Evolutionary conservation across 129 eudicot species (phyloP).

Genomic region (Calendula officinalis): DNA sequence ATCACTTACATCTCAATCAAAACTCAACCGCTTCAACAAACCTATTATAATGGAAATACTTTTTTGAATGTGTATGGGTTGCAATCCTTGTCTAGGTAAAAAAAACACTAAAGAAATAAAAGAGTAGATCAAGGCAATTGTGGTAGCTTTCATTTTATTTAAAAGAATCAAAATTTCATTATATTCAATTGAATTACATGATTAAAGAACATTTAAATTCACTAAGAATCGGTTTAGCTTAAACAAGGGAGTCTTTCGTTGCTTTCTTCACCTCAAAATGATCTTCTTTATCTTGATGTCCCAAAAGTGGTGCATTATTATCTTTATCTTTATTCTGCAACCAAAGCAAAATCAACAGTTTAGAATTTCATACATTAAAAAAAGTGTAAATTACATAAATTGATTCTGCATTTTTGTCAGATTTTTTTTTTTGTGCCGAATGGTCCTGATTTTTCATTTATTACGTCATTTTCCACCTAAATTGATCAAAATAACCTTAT

Average conservation of each 20-base stretch:
- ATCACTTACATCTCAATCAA: no score
- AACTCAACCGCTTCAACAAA: no score
- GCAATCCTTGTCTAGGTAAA: no score
- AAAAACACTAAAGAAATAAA: neutral
- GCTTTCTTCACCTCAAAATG: slow-evolving; percentile 46
- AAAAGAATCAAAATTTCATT: slow-evolving; percentile 36
- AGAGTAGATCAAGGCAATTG: slow-evolving; percentile 6
- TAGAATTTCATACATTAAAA: no score
- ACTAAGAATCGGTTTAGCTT: slow-evolving; percentile 31
- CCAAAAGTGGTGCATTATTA: slow-evolving; percentile 50
- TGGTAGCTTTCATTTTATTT: slow-evolving; percentile 7
- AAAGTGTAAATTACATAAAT: no score
- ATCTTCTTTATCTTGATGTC: slow-evolving; percentile 50
- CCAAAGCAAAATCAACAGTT: neutral
- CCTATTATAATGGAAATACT: no score
- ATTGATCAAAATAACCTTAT: no score
- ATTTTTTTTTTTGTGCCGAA: no score
- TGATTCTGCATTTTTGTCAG: no score
- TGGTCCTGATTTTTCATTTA: no score
- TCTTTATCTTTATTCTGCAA: slow-evolving; percentile 70
- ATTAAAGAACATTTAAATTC: slow-evolving; percentile 15
- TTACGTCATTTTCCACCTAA: no score
- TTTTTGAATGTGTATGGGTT: no score
- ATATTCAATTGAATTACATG: slow-evolving; percentile 28
- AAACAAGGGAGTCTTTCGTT: slow-evolving; percentile 64